A percentile compares a stretch with the other conserved stretches of the same genome.
Evolutionary conservation across 2,329 filamentous ascomycete genomes (phyloP).

Genomic region (Talaromyces sp.): DNA sequence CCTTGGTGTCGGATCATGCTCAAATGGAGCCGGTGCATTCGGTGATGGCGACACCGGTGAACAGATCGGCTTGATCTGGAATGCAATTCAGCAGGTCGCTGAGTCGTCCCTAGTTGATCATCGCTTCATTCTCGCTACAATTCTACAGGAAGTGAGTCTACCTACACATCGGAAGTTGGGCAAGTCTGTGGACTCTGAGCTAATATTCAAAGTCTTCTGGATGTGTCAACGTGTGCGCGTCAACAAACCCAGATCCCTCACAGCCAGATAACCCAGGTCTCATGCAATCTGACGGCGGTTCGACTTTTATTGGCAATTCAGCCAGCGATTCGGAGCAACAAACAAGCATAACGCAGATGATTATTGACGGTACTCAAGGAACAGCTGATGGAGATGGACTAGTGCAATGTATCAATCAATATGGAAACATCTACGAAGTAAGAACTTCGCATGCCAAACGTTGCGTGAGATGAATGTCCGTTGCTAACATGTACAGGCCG

Average conservation of each 20-base stretch:
- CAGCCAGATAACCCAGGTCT: conserved; percentile 15
- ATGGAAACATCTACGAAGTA: conserved; percentile 17
- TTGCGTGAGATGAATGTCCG: not conserved
- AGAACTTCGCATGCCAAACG: not conserved
- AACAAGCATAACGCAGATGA: conserved; percentile 14
- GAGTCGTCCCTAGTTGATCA: conserved; percentile 16
- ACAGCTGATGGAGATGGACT: conserved; percentile 12
- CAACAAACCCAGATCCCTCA: conserved; percentile 15
- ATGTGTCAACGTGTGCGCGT: conserved; percentile 14
- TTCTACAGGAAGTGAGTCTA: conserved; percentile 12
- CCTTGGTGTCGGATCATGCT: conserved; percentile 13
- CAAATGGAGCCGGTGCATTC: conserved; percentile 9
- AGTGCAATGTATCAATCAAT: conserved; percentile 17
- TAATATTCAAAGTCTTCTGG: conserved; percentile 9
- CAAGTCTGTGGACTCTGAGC: no score
- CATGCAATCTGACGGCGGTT: conserved; percentile 17
- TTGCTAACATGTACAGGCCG: conserved; percentile 8
- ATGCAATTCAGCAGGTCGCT: conserved; percentile 17
- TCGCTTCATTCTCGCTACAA: conserved; percentile 16
- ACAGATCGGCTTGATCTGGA: conserved; percentile 16
- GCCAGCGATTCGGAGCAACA: conserved; percentile 9
- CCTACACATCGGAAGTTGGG: no score
- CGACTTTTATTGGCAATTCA: conserved; percentile 15
- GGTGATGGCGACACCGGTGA: conserved; percentile 9
- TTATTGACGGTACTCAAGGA: conserved; percentile 16